Evolutionary conservation across 495 filamentous ascomycete genomes (phyloP), one percentile per base, ranked within the genome.

Genomic region (Neurospora sp.): DNA sequence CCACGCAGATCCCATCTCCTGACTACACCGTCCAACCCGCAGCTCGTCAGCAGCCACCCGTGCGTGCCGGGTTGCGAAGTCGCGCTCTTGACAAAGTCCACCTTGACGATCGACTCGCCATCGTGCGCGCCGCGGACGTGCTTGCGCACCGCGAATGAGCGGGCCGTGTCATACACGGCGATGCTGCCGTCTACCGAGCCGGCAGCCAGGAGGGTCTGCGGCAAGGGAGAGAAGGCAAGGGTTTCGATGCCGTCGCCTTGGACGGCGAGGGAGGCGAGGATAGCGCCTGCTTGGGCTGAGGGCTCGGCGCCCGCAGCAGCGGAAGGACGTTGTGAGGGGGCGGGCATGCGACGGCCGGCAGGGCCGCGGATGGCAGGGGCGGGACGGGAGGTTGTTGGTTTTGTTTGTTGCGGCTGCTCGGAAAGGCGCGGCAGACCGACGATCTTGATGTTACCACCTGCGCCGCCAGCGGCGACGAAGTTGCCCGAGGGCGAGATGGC

Each of bases 131-230:
- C 92, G 72, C 85, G 83, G 71, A 97, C 92, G 78, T 95, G 90
- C 69, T 91, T 83, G 42, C 96, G 86, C 45, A 95, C 87, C 0
- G 94, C 93, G 77, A 96, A 98, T 6, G 90, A 88, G 70, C 93
- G 90, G 40, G 92, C 88, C 0, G 90, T 88, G 81, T 99, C 96
- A 77, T 93, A 98, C 8, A 99, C 86, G 21, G 89, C 92, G 77
- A 99, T 94, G 45, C 87, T 92, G 48, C 94, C 94, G 81, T 99
- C 96, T 4, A 98, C 95, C 72, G 90, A 92, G 0, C 94, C 94
- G 0, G 94, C 90, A 3, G 96, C 96, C 17, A 99, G 88, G 6
- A 98, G 86, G 21, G 93, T 82, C 9, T 90, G 88, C 21, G 90
- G 86, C 13, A 74, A 71, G 7, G 85, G 83, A 0, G 92, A 90